These are phyloP conservation scores for Fusarium nanum DNA, from an alignment of 2,329 filamentous ascomycete genomes.

Conservation along the genomic window DNA sequence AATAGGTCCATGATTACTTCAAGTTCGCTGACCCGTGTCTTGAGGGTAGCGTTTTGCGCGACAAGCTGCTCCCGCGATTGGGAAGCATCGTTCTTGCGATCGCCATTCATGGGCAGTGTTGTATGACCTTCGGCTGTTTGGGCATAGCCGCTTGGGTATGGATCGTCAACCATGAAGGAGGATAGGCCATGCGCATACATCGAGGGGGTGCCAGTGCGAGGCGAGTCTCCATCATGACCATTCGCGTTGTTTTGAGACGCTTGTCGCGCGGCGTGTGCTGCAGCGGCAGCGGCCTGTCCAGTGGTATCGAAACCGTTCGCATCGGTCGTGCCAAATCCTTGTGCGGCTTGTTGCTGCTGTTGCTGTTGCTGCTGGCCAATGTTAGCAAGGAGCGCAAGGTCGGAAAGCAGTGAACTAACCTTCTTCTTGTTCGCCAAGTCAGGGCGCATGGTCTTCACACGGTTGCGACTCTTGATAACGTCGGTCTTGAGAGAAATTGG, in stretches of 20 bases:
- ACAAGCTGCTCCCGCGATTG: conserved; percentile 85
- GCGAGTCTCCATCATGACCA: conserved; percentile 81
- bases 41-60: conserved; percentile 85
- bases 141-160: conserved; percentile 69
- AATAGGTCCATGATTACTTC: conserved; percentile 94
- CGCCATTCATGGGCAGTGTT: conserved; percentile 63
- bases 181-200: conserved; percentile 80
- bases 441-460: conserved; percentile 87
- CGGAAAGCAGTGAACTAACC: conserved; percentile 59
- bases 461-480: conserved; percentile 99
- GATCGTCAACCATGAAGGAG: conserved; percentile 81
- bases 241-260: conserved; percentile 81
- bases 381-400: conserved; percentile 18
- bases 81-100: conserved; percentile 75
- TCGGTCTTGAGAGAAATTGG: conserved; percentile 98
- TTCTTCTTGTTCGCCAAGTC: conserved; percentile 87
- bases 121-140: conserved; percentile 64
- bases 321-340: conserved; percentile 58
- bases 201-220: conserved; percentile 81
- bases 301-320: conserved; percentile 68
- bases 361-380: conserved; percentile 37
- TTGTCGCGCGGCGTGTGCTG: conserved; percentile 67
- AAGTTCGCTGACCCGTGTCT: conserved; percentile 93
- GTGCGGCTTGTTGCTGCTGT: conserved; percentile 54
- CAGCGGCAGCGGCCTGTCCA: conserved; percentile 63